Conservation (phyloP, 768 basidiomycete species). For the Termitomyces sp. region DNA sequence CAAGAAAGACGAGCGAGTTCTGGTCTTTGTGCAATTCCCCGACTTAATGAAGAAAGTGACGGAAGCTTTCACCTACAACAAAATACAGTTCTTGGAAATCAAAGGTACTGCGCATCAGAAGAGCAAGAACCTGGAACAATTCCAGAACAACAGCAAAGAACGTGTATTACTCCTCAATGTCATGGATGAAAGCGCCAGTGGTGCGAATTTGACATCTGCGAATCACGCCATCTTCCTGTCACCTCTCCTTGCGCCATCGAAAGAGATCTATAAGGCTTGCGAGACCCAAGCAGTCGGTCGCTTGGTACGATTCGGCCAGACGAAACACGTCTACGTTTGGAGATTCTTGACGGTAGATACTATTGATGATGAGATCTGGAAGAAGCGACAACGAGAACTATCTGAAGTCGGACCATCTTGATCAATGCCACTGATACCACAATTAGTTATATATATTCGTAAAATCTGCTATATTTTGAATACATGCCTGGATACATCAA, state of each 20-base stretch:
- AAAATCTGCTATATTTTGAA: not conserved
- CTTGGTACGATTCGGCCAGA: conserved; percentile 78
- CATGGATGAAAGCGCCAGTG: conserved; percentile 93
- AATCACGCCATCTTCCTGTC: conserved; percentile 96
- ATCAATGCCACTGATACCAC: conserved; percentile 1
- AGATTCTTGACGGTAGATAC: conserved; percentile 83
- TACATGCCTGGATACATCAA: not conserved
- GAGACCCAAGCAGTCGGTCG: conserved; percentile 84
- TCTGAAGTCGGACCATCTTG: conserved; percentile 7
- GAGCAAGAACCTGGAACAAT: conserved; percentile 79
- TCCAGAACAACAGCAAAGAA: conserved; percentile 76
- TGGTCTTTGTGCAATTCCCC: conserved; percentile 95
- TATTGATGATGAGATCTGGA: conserved; percentile 82
- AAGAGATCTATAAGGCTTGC: conserved; percentile 82
- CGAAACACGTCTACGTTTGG: conserved; percentile 75
- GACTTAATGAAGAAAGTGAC: conserved; percentile 91
- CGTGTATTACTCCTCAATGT: conserved; percentile 85
- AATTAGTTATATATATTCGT: conserved; percentile 5
- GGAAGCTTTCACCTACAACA: conserved; percentile 69
- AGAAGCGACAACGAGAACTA: conserved; percentile 38
- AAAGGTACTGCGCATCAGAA: conserved; percentile 70
- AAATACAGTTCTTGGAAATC: conserved; percentile 76
- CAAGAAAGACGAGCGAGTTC: conserved; percentile 72
- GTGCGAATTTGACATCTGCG: conserved; percentile 87
- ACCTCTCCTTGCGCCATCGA: conserved; percentile 75